Base-by-base conservation (phyloP, 306 rosid species). In the Casuarina cunninghamiana region DNA sequence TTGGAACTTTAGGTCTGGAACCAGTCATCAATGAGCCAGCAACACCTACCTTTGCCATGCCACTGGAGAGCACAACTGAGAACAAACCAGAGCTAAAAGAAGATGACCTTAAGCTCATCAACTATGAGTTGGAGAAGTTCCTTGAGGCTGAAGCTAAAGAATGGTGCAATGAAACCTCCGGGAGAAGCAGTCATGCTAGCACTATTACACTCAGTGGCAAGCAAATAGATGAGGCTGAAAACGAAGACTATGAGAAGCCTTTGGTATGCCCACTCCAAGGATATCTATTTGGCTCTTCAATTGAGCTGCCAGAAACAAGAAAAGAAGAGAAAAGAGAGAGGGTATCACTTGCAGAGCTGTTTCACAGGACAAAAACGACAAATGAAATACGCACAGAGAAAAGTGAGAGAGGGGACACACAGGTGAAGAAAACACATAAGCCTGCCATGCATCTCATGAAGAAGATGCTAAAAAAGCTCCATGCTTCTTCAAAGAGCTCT, bases 181-280 rank as follows among this genome's bases (percentile, higher is more conserved):
- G 90, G 63, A 85, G 97, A 85, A 75, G 81, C 78, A 90, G 99
- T 82, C 81, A 80, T 57, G 96, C 76, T 74, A 91, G 96, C 89
- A 83, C 80, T 49, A 83, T 88, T 72, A 88, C 93, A 38, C 93
- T 90, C 26, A 32, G 89, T 61, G 90, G 86, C 38, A 89, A 87
- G 89, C 89, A 83, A 82, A 71, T 67, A 53, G 91, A 83, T 67
- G 93, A 60, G 72, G 73, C 83, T 3, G 87, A 88, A 83, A 87
- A 80, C 65, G 97, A 95, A 75, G 88, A 86, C 72, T 83, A 75
- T 49, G 84, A 82, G 89, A 88, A 80, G 76, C 82, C 73, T 73
- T 81, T 53, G 81, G 80, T 79, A n/a, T 93, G 96, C 75, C 99
- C 99, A 62, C 94, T 95, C 78, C 96, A 88, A 84, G 99, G 91